A percentile compares a stretch with the other conserved stretches of the same genome.
These are phyloP conservation scores for Boletellus sp. DNA, from an alignment of 1,284 basidiomycete species.

Conservation along the genomic window DNA sequence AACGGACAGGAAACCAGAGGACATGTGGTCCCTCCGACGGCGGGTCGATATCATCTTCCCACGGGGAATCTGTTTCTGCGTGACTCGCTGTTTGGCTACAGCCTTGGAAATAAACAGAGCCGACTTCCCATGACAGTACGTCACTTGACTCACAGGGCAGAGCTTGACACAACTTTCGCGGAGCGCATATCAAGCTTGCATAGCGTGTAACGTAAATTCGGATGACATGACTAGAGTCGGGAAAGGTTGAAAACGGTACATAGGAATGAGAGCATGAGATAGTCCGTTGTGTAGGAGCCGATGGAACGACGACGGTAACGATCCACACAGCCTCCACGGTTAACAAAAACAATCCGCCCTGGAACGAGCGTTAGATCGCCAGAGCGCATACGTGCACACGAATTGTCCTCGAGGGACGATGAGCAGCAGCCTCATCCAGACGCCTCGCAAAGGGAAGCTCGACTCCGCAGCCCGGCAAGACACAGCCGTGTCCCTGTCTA, in stretches of 20 bases:
- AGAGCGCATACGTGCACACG: conserved; percentile 25
- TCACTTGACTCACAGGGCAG: conserved; percentile 16
- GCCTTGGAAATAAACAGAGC: conserved; percentile 12
- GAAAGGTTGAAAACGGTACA: conserved; percentile 22
- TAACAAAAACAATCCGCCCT: conserved; percentile 22
- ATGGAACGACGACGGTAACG: conserved; percentile 13
- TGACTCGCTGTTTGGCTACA: conserved; percentile 13
- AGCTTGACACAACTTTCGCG: neutral
- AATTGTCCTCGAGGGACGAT: conserved; percentile 25
- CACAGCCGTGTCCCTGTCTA: conserved; percentile 22
- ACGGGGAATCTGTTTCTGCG: neutral
- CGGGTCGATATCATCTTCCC: conserved; percentile 5
- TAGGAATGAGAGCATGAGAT: conserved; percentile 24
- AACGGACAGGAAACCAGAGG: neutral
- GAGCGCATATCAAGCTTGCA: neutral
- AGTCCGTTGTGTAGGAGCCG: conserved; percentile 23
- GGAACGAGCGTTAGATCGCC: conserved; percentile 17
- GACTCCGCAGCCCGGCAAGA: conserved; percentile 26
- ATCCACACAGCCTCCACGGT: conserved; percentile 16
- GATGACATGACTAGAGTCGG: conserved; percentile 13
- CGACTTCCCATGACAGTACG: conserved; percentile 2
- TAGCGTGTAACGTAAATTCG: conserved; percentile 5
- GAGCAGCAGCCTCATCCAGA: conserved; percentile 16
- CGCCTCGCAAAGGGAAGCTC: conserved; percentile 19
- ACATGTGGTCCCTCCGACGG: neutral